Percentiles rank a stretch among this genome's conserved stretches.
These are phyloP conservation scores for Sclerotinia nivalis DNA, from an alignment of 2,329 filamentous ascomycete genomes.

Conservation along the genomic window DNA sequence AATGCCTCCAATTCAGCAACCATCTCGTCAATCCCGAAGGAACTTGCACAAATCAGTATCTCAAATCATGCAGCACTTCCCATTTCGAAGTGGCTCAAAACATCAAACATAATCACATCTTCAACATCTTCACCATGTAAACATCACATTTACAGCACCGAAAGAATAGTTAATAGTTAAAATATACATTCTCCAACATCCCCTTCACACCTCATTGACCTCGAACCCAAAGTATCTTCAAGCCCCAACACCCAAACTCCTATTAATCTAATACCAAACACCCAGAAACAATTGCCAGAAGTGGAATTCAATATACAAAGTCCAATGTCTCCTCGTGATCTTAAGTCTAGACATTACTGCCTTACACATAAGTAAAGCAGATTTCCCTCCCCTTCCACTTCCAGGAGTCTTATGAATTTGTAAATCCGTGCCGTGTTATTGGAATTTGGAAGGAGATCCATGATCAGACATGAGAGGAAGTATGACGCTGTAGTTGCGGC, in stretches of 20 bases:
- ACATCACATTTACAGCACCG: too few species aligned
- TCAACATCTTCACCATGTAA: too few species aligned
- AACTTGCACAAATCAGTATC: too few species aligned
- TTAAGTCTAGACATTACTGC: neutral
- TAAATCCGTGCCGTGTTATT: neutral
- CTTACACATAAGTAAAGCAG: neutral
- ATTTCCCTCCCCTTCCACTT: neutral
- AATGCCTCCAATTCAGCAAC: too few species aligned
- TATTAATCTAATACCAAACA: neutral
- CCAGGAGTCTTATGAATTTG: neutral
- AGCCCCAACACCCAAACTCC: neutral
- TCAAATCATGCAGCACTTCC: too few species aligned
- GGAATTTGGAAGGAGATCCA: neutral
- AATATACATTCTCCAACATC: neutral
- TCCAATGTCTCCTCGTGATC: neutral
- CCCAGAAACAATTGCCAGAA: neutral
- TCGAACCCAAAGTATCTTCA: neutral
- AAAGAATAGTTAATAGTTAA: neutral
- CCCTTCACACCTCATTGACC: neutral
- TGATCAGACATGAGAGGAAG: too few species aligned
- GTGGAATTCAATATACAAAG: neutral
- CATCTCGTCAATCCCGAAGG: too few species aligned
- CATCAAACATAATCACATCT: too few species aligned
- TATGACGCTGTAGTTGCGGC: too few species aligned
- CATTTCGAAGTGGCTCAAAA: too few species aligned